phyloP scores from a whole-genome alignment of 2,329 filamentous ascomycete species.

The Alternaria sp. region DNA sequence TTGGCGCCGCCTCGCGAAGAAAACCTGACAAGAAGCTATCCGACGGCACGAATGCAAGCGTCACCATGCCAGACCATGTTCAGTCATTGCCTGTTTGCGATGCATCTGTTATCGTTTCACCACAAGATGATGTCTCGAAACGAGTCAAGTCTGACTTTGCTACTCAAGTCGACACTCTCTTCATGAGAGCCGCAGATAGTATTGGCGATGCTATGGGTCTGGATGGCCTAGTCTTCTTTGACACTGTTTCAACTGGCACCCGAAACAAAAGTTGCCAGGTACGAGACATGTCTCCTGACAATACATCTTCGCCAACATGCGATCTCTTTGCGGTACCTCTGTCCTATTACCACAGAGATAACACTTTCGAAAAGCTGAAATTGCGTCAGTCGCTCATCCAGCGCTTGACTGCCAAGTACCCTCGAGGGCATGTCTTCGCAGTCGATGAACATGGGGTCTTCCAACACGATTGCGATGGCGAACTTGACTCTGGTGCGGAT shows the following conservation, averaged over 20 bases:
- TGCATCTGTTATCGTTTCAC: background rate
- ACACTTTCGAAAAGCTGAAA: background rate
- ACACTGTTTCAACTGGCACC: slow-evolving; percentile 2
- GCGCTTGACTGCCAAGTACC: slow-evolving; percentile 11
- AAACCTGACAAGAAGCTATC: background rate
- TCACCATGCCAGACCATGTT: background rate
- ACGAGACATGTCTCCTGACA: background rate
- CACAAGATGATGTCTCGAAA: background rate
- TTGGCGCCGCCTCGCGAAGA: slow-evolving; percentile 1
- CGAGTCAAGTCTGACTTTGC: background rate
- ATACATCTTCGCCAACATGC: background rate
- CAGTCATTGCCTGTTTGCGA: background rate
- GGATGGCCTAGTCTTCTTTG: slow-evolving; percentile 14
- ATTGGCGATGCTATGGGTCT: slow-evolving; percentile 13
- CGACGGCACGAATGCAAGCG: background rate
- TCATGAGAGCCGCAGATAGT: slow-evolving; percentile 8
- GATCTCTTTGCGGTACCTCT: slow-evolving; percentile 1
- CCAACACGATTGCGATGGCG: background rate
- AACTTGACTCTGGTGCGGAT: background rate
- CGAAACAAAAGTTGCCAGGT: background rate
- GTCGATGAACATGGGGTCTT: slow-evolving; percentile 12
- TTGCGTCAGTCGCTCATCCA: slow-evolving; percentile 9
- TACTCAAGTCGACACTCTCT: slow-evolving; percentile 5
- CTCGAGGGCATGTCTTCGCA: slow-evolving; percentile 13
- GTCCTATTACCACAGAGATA: slow-evolving; percentile 4